Evolutionary conservation across 2,329 filamentous ascomycete genomes (phyloP).

Genomic region (Beauveria bassiana): DNA sequence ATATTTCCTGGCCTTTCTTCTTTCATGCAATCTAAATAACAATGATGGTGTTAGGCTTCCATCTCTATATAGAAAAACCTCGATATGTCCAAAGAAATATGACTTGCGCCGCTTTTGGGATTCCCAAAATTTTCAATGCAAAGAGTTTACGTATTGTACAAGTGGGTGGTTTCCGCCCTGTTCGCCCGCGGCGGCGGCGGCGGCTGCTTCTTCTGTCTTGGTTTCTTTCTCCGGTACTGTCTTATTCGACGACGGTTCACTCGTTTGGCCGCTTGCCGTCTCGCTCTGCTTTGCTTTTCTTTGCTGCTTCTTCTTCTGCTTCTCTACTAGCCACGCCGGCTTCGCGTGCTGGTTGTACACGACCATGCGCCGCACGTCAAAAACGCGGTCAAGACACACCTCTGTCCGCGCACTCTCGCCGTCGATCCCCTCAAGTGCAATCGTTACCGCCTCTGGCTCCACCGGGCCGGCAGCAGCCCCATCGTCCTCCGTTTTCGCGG

Average conservation of each 20-base stretch:
- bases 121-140: not conserved
- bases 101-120: too few relatives aligned
- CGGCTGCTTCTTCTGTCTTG: not conserved
- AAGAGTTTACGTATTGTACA: slow-evolving; percentile 9
- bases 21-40: not conserved
- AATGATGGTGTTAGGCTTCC: not conserved
- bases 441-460: not conserved
- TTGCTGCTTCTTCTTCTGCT: not conserved
- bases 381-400: not conserved
- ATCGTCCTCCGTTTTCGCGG: not conserved
- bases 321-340: not conserved
- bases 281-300: not conserved
- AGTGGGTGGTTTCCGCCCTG: not conserved
- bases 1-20: not conserved
- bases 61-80: not conserved
- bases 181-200: not conserved
- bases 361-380: slow-evolving; percentile 5
- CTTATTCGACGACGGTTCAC: not conserved
- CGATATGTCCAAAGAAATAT: too few relatives aligned
- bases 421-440: slow-evolving; percentile 17
- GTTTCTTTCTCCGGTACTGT: not conserved
- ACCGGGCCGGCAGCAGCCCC: not conserved
- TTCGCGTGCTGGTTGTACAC: not conserved
- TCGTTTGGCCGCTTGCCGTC: not conserved
- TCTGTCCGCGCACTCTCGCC: slow-evolving; percentile 7